Base-by-base conservation (phyloP, 768 basidiomycete genomes). In the Xerocomellus chrysenteron region DNA sequence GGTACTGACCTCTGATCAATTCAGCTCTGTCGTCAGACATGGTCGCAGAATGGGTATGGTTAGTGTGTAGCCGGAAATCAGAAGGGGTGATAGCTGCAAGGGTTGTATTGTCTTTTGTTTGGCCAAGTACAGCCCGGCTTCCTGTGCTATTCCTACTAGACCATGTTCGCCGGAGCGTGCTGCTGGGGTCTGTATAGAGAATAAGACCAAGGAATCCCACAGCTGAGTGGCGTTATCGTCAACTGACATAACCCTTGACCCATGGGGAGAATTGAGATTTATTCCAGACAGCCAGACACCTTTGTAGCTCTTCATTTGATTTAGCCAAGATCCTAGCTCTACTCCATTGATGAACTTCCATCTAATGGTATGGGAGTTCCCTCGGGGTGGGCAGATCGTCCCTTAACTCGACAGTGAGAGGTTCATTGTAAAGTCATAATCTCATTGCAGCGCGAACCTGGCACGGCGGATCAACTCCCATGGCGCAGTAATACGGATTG, bases 1-100 rank as follows among this genome's bases (percentile, higher is more conserved):
- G 9, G 21, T 35, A 52, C 66, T 49, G n/a, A 74, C 71, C 68
- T 65, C 62, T 67, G 44, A 74, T 65, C 44, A 74, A 47, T 50
- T 72, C 72, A 52, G 69, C 62, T 60, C 69, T 70, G 53, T 73
- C 54, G 70, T 69, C 69, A 41, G 71, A 67, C 72, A 72, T 72
- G 42, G 53, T 64, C 32, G 44, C 36, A 36, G 48, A 55, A n/a
- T 43, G 50, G 28, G 47, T 57, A 37, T 40, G 33, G 39, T 32
- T 11, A 46, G 16, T 40, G 19, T 43, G 40, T 21, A 42, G 21
- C 35, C 21, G 33, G 50, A 50, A 52, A 41, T 46, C 50, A 45
- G 46, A 52, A 54, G 49, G 17, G 35, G 33, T 16, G 13, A 19
- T 12, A 19, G 35, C 28, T n/a, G 11, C 32, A 32, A 16, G 33